phyloP scores from a whole-genome alignment of 352 stramenopile genomes.

The Phytophthora capsici region DNA sequence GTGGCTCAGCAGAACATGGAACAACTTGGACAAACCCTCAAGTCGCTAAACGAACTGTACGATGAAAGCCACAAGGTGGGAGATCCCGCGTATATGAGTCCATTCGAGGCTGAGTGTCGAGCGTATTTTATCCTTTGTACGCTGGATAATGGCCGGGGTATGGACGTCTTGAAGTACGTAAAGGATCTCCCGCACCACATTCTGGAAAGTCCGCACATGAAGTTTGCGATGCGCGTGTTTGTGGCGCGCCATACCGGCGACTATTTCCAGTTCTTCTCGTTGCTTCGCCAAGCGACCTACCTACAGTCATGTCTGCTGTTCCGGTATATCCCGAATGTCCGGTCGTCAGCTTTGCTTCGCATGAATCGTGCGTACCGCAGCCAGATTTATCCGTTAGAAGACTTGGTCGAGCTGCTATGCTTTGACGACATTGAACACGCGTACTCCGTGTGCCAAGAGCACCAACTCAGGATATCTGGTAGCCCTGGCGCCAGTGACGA shows the following conservation, averaged over 20 bases:
- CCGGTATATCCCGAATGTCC: slow-evolving; percentile 79
- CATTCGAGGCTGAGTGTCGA: slow-evolving; percentile 87
- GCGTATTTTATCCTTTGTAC: slow-evolving; percentile 90
- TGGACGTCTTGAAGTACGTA: slow-evolving; percentile 89
- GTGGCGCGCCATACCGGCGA: slow-evolving; percentile 85
- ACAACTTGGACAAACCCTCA: slow-evolving; percentile 87
- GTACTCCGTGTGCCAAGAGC: slow-evolving; percentile 63
- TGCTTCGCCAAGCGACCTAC: slow-evolving; percentile 78
- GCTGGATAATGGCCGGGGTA: slow-evolving; percentile 81
- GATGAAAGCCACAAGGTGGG: slow-evolving; percentile 79
- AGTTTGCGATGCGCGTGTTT: slow-evolving; percentile 90
- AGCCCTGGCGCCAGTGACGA: slow-evolving; percentile 50
- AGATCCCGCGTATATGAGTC: slow-evolving; percentile 65
- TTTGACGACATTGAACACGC: slow-evolving; percentile 87
- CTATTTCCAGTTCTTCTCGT: slow-evolving; percentile 85
- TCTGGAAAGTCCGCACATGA: slow-evolving; percentile 71
- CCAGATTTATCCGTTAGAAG: slow-evolving; percentile 67
- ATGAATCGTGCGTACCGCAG: slow-evolving; percentile 85
- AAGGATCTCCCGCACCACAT: slow-evolving; percentile 71
- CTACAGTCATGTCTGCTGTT: slow-evolving; percentile 87
- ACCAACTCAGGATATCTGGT: slow-evolving; percentile 66
- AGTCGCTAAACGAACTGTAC: slow-evolving; percentile 89
- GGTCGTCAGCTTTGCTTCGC: slow-evolving; percentile 70
- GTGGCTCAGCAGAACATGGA: slow-evolving; percentile 92
- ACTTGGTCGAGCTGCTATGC: slow-evolving; percentile 73